phyloP scores from a whole-genome alignment of 148 eudicot species.

The Pouteria glomerata region DNA sequence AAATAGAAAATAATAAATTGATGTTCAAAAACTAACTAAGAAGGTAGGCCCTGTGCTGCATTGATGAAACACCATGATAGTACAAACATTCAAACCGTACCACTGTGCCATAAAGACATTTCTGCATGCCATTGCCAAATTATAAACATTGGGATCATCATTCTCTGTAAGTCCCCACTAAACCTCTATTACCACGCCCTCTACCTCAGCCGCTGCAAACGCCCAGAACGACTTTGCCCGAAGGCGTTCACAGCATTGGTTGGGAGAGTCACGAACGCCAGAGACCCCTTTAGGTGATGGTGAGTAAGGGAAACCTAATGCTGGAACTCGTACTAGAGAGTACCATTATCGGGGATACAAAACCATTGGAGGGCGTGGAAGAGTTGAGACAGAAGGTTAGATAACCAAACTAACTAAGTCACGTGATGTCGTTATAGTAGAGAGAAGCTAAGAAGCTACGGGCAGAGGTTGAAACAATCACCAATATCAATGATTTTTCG shows the following conservation, averaged over 20 bases:
- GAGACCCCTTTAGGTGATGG: slow-evolving; percentile 16
- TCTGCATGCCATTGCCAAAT: slow-evolving; percentile 56
- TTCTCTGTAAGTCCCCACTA: slow-evolving; percentile 81
- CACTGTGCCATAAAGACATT: slow-evolving; percentile 37
- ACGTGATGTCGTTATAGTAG: slow-evolving; percentile 4
- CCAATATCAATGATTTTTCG: slow-evolving; percentile 29
- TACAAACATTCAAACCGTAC: slow-evolving; percentile 53
- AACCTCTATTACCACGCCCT: slow-evolving; percentile 73
- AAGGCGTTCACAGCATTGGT: slow-evolving; percentile 14
- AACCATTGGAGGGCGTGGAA: slow-evolving; percentile 19
- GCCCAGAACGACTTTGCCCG: slow-evolving; percentile 34
- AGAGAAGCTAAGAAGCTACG: slow-evolving; percentile 22
- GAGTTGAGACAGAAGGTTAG: slow-evolving; percentile 14
- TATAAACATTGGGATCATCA: slow-evolving; percentile 45
- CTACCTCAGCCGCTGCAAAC: slow-evolving; percentile 42
- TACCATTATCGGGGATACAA: slow-evolving; percentile 17
- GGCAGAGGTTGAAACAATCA: slow-evolving; percentile 35
- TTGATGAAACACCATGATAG: slow-evolving; percentile 69
- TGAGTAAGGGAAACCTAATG: slow-evolving; percentile 19
- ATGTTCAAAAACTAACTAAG: slow-evolving; percentile 26
- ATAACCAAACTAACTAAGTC: slow-evolving; percentile 1
- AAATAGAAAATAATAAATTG: not conserved
- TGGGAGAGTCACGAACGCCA: slow-evolving; percentile 34
- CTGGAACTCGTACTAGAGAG: slow-evolving; percentile 26
- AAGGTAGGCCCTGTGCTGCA: slow-evolving; percentile 43